Conservation (phyloP, 352 stramenopile species). For the Pythium scleroteichum region DNA sequence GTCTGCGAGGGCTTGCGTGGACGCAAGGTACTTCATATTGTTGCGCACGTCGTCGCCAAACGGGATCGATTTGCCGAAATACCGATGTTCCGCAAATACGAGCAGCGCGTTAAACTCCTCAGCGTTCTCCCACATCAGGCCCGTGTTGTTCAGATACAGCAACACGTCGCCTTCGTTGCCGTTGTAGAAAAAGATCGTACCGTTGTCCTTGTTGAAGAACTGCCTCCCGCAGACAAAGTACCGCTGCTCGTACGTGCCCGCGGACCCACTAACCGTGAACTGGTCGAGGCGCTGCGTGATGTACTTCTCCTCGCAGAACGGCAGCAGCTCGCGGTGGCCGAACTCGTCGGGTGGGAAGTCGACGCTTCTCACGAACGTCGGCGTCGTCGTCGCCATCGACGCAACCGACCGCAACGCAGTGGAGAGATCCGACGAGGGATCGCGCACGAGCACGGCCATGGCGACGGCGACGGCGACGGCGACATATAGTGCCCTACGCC, state of each 20-base stretch:
- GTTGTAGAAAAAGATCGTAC: constrained; percentile 92
- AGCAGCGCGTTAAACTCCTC: constrained; percentile 59
- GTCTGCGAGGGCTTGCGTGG: constrained; percentile 83
- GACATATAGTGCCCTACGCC: constrained; percentile 5
- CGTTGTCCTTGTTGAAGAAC: constrained; percentile 40
- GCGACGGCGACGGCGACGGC: constrained; percentile 15
- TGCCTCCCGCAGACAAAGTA: constrained; percentile 90
- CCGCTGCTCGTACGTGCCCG: constrained; percentile 72
- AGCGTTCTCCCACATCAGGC: constrained; percentile 76
- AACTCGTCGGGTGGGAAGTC: constrained; percentile 34
- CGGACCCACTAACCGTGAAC: constrained; percentile 46
- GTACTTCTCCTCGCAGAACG: constrained; percentile 67
- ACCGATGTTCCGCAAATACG: constrained; percentile 78
- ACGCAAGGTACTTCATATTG: constrained; percentile 74
- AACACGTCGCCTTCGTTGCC: constrained; percentile 87
- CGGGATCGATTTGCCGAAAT: constrained; percentile 76
- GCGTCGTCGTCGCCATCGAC: not conserved
- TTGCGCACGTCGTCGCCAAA: constrained; percentile 51
- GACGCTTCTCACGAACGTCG: constrained; percentile 21
- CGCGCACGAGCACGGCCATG: constrained; percentile 10
- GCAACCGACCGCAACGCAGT: not conserved
- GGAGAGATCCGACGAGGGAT: constrained; percentile 9
- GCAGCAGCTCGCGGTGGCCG: constrained; percentile 42
- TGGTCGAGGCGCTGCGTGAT: constrained; percentile 79
- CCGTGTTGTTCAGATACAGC: constrained; percentile 68